A percentile compares a stretch with the other conserved stretches of the same genome.
Conservation (phyloP, 2,329 filamentous ascomycete species). For the Emergomyces orientalis region DNA sequence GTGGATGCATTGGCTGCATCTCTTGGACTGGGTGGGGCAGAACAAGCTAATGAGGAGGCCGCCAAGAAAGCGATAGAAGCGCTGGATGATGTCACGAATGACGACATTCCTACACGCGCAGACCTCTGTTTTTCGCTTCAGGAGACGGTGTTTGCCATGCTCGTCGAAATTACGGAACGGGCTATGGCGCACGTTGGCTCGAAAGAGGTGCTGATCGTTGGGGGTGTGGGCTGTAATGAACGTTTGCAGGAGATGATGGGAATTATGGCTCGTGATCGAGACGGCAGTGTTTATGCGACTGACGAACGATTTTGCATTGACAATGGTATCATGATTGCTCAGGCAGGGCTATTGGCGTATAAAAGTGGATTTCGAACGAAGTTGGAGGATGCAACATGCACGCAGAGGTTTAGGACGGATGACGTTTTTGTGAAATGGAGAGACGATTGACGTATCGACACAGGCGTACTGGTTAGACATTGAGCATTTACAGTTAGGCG, state of each 20-base stretch:
- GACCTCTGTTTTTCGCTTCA: slow-evolving; percentile 92
- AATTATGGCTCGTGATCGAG: slow-evolving; percentile 78
- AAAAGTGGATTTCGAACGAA: slow-evolving; percentile 68
- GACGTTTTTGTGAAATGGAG: slow-evolving; percentile 74
- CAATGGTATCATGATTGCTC: slow-evolving; percentile 99
- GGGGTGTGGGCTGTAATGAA: slow-evolving; percentile 92
- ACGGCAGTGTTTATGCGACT: slow-evolving; percentile 85
- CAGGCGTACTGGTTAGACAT: not conserved
- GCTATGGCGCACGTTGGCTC: slow-evolving; percentile 97
- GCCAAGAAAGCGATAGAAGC: slow-evolving; percentile 3
- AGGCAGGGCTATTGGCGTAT: slow-evolving; percentile 81
- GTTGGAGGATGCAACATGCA: slow-evolving; percentile 74
- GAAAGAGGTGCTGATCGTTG: slow-evolving; percentile 87
- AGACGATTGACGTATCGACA: slow-evolving; percentile 30
- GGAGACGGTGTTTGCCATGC: slow-evolving; percentile 92
- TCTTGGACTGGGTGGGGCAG: slow-evolving; percentile 29
- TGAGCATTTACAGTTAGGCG: slow-evolving; percentile 1
- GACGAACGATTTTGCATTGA: slow-evolving; percentile 98
- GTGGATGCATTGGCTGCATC: slow-evolving; percentile 66
- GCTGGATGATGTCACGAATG: slow-evolving; percentile 16
- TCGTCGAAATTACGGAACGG: slow-evolving; percentile 95
- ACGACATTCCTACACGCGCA: slow-evolving; percentile 52
- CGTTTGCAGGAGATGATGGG: slow-evolving; percentile 98
- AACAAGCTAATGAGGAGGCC: slow-evolving; percentile 44
- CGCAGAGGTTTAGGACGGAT: slow-evolving; percentile 73